phyloP scores from a whole-genome alignment of 2,329 filamentous ascomycete genomes.

The Colletotrichum musae region DNA sequence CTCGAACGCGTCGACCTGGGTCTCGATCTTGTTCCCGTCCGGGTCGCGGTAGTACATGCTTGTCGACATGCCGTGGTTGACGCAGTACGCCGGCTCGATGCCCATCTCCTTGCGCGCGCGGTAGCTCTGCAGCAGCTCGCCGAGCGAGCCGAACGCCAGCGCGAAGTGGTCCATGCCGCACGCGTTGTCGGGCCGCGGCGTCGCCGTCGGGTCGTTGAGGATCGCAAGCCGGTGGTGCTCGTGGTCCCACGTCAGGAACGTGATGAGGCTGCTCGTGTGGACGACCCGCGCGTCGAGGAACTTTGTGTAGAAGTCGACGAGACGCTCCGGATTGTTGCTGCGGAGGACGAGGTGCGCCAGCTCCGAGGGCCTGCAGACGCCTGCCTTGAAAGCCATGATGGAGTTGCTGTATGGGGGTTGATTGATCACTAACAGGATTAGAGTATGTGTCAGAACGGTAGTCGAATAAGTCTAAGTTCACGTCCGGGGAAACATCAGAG shows the following conservation, averaged over 20 bases:
- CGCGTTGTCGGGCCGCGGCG: constrained; percentile 43
- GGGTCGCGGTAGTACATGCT: constrained; percentile 65
- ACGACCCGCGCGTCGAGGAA: constrained; percentile 53
- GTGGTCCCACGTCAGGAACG: constrained; percentile 61
- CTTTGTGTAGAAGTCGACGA: constrained; percentile 54
- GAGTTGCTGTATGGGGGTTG: too few species aligned
- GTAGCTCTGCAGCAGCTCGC: constrained; percentile 54
- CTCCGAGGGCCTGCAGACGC: constrained; percentile 27
- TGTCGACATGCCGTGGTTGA: constrained; percentile 63
- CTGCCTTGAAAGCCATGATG: constrained; percentile 19
- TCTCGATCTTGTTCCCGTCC: constrained; percentile 63
- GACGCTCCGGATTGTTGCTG: constrained; percentile 1
- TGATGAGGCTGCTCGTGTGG: constrained; percentile 45
- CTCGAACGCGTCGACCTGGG: constrained; percentile 61
- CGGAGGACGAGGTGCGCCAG: constrained; percentile 35
- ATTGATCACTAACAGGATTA: not conserved
- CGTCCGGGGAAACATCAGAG: too few species aligned
- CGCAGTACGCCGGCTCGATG: constrained; percentile 57
- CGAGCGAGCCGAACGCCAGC: constrained; percentile 55
- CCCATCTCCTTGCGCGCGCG: constrained; percentile 51
- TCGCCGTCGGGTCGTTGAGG: constrained; percentile 45
- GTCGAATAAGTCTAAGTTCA: too few species aligned
- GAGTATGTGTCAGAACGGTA: too few species aligned
- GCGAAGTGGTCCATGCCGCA: constrained; percentile 59
- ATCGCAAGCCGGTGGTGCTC: constrained; percentile 65